Evolutionary conservation across 164 flowering plant genomes (phyloP).

Genomic region (Vitis rupestris): DNA sequence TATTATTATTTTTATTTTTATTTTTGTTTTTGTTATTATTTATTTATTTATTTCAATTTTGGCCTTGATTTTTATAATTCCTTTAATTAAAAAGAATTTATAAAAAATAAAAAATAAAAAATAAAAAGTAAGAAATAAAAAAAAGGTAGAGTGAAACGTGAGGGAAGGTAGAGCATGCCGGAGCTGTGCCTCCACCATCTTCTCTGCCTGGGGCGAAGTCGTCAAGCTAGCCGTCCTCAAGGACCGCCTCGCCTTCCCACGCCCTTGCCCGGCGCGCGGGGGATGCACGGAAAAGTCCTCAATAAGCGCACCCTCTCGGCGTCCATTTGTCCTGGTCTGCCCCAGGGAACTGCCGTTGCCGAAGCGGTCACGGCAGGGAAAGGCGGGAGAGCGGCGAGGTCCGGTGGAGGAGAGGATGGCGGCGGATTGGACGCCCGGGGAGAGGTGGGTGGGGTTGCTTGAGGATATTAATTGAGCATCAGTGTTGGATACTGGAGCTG

Average conservation of each 20-base stretch:
- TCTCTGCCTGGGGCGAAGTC: conserved; percentile 93
- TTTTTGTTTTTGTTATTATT: too few species aligned
- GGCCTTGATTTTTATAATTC: neutral
- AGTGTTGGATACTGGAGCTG: conserved; percentile 71
- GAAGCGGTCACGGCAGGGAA: conserved; percentile 23
- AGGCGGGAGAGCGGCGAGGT: conserved; percentile 33
- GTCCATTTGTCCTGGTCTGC: conserved; percentile 73
- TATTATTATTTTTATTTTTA: too few species aligned
- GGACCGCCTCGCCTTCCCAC: conserved; percentile 57
- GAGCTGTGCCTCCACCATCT: conserved; percentile 47
- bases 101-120: too few species aligned
- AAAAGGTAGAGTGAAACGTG: too few species aligned
- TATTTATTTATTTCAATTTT: neutral
- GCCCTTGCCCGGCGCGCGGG: conserved; percentile 67
- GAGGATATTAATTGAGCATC: conserved; percentile 88
- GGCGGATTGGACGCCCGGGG: conserved; percentile 30
- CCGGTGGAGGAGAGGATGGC: conserved; percentile 13
- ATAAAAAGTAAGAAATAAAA: too few species aligned
- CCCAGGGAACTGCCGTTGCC: conserved; percentile 71
- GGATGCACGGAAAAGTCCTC: conserved; percentile 70
- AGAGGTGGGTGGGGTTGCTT: conserved; percentile 32
- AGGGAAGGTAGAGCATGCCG: too few species aligned
- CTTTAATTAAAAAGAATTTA: too few species aligned
- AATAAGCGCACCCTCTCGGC: conserved; percentile 64
- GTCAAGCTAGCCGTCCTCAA: conserved; percentile 86